Base-by-base conservation (phyloP, 2,329 filamentous ascomycete species). In the Trichoderma hamatum region DNA sequence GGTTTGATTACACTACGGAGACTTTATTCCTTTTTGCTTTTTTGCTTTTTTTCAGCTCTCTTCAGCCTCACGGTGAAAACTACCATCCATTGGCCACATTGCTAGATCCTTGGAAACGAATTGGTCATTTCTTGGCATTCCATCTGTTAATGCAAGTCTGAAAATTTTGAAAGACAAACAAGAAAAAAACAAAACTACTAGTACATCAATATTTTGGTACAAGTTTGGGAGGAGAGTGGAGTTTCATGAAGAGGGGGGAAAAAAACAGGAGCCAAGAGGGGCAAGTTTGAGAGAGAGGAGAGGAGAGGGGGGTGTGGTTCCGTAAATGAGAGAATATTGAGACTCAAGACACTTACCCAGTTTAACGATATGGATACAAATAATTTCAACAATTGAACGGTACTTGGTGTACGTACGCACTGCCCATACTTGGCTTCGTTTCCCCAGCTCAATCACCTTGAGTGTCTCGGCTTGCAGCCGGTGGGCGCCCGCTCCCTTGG, bases 191-290 rank as follows among this genome's bases (percentile, higher is more conserved):
- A 30, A 34, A 39, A 28, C n/a, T n/a, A 39, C 16, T 1, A 16
- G 36, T n/a, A 43, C 62, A 16, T 28, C 21, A 21, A 10, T 32
- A 51, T 46, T 9, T n/a, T 65, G 62, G 52, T 34, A 52, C 32
- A 30, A 28, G 39, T 21, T 21, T 46, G 16, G 19, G 39, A 10
- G 21, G 13, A 54, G 21, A 51, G 34, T 62, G 59, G 43, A 58
- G 54, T 14, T 56, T 19, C 55, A 60, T 24, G 49, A 39, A 51
- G 65, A 51, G 65, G 54, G 58, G 65, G 55, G 5, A 43, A 5
- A 36, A 36, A 36, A 39, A 55, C 26, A 55, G 61, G 61, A 24
- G 63, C 49, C 52, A 56, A 19, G 21, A 51, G 54, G 52, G 63
- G 63, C 52, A 54, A 21, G 54, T 56, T 34, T 46, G 10, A 24